Evolutionary conservation across 805 yeast genomes (phyloP).

Genomic region (Cyberlindnera nakhonratchasimensis): DNA sequence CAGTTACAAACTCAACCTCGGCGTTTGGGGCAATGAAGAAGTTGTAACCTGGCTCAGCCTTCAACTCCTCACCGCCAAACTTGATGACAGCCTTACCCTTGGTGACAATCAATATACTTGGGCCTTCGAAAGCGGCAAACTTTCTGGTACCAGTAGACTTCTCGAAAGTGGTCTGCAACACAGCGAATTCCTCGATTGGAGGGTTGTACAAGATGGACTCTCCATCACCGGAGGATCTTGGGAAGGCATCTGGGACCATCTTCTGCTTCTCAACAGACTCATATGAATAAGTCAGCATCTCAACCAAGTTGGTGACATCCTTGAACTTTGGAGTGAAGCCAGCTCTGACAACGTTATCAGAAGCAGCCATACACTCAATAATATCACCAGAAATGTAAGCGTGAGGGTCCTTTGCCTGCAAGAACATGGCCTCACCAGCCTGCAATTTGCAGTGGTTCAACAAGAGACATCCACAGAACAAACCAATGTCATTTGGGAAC

Average conservation of each 20-base stretch:
- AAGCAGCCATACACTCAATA: slow-evolving; percentile 99
- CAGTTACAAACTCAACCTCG: slow-evolving; percentile 55
- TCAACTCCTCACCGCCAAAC: slow-evolving; percentile 38
- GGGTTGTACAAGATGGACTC: slow-evolving; percentile 77
- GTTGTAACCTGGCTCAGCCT: slow-evolving; percentile 68
- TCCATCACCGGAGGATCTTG: slow-evolving; percentile 64
- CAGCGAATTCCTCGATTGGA: slow-evolving; percentile 95
- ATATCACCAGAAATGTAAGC: slow-evolving; percentile 97
- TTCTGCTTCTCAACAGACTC: slow-evolving; percentile 92
- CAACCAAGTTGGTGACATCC: slow-evolving; percentile 86
- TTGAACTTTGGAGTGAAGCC: slow-evolving; percentile 99
- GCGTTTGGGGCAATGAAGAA: slow-evolving; percentile 81
- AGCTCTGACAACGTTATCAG: slow-evolving; percentile 96
- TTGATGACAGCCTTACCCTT: slow-evolving; percentile 70
- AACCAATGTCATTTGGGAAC: slow-evolving; percentile 91
- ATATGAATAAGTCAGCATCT: slow-evolving; percentile 84
- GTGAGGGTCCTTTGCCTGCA: slow-evolving; percentile 96
- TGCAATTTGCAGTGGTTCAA: slow-evolving; percentile 80
- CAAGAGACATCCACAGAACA: slow-evolving; percentile 92
- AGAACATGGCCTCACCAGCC: slow-evolving; percentile 94
- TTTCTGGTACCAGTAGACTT: slow-evolving; percentile 47
- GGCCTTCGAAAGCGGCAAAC: slow-evolving; percentile 70
- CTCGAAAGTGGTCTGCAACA: slow-evolving; percentile 73
- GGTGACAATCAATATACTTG: slow-evolving; percentile 81
- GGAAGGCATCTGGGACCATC: slow-evolving; percentile 56